Percentiles rank a stretch among this genome's conserved stretches.
Conservation (phyloP, 2,329 filamentous ascomycete genomes). For the Colletotrichum liriopes region DNA sequence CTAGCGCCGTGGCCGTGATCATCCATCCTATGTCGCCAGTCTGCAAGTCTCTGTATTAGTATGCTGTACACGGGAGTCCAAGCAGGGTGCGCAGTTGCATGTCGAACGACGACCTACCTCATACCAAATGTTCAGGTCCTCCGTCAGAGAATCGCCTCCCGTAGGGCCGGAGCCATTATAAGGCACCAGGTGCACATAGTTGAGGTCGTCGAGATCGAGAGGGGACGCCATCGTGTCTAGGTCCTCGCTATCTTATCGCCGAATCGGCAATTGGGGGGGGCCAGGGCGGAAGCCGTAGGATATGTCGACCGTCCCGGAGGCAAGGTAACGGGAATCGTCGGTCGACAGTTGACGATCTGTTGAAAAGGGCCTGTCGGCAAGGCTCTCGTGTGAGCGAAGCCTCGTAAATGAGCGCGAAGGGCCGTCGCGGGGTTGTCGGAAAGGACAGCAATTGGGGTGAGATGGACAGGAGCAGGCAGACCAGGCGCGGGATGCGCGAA, state of each 20-base stretch:
- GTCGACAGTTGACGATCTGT: background rate
- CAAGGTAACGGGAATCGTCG: background rate
- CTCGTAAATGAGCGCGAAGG: slow-evolving; percentile 27
- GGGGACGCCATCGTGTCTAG: slow-evolving; percentile 44
- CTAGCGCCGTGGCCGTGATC: slow-evolving; percentile 84
- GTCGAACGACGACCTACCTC: slow-evolving; percentile 62
- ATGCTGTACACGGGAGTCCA: slow-evolving; percentile 17
- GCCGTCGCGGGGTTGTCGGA: slow-evolving; percentile 29
- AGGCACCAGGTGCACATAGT: slow-evolving; percentile 64
- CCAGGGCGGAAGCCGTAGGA: background rate
- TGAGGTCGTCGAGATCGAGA: slow-evolving; percentile 60
- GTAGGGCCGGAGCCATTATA: slow-evolving; percentile 77
- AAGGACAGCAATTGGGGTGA: slow-evolving; percentile 28
- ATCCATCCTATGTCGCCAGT: slow-evolving; percentile 90
- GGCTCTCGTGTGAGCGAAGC: slow-evolving; percentile 33
- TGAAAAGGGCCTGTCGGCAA: slow-evolving; percentile 24
- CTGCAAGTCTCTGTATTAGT: slow-evolving; percentile 59
- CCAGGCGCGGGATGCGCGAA: slow-evolving; percentile 38
- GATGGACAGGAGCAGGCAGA: background rate
- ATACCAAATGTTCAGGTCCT: slow-evolving; percentile 86
- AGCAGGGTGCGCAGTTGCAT: background rate
- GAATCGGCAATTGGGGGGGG: slow-evolving; percentile 25
- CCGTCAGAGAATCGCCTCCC: slow-evolving; percentile 77
- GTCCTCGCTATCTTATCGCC: slow-evolving; percentile 24
- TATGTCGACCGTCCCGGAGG: slow-evolving; percentile 1